phyloP scores from a whole-genome alignment of 371 early-diverging fungal species.

The Rhizomucor pusillus region DNA sequence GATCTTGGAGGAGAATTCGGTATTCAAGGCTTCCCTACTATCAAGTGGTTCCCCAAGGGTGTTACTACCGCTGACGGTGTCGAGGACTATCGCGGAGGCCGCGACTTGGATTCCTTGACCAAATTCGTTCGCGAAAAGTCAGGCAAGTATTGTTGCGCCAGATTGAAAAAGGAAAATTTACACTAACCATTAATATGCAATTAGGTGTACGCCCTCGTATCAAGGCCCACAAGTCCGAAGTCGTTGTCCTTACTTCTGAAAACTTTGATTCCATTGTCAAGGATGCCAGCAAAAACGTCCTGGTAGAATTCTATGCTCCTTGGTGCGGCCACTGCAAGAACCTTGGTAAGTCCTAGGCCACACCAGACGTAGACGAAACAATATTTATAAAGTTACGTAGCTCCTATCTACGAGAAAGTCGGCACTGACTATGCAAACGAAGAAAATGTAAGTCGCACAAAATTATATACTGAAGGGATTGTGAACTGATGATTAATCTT shows the following conservation, averaged over 20 bases:
- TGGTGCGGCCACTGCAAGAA: slow-evolving; percentile 89
- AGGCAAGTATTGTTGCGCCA: slow-evolving; percentile 25
- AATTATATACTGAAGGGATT: neutral
- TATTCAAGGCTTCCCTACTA: slow-evolving; percentile 85
- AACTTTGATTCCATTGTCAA: slow-evolving; percentile 70
- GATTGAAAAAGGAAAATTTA: neutral
- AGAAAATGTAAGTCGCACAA: slow-evolving; percentile 24
- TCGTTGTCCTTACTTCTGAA: slow-evolving; percentile 57
- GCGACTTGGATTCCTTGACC: slow-evolving; percentile 75
- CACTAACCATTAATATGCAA: neutral
- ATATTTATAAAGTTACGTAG: slow-evolving; percentile 20
- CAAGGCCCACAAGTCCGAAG: slow-evolving; percentile 60
- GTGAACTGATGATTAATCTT: neutral
- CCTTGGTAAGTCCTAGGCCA: slow-evolving; percentile 33
- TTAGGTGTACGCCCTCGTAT: slow-evolving; percentile 53
- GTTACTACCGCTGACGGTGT: slow-evolving; percentile 54
- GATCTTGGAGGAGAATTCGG: slow-evolving; percentile 72
- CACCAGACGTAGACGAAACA: no score
- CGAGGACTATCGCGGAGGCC: slow-evolving; percentile 80
- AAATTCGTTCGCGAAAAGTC: slow-evolving; percentile 79
- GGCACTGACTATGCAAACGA: slow-evolving; percentile 52
- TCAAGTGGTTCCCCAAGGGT: slow-evolving; percentile 93
- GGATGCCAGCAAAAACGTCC: slow-evolving; percentile 59
- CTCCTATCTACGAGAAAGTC: slow-evolving; percentile 66
- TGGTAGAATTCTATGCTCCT: slow-evolving; percentile 86